These are phyloP conservation scores for Dicorynia guianensis DNA, from an alignment of 306 rosid species.

Conservation along the genomic window DNA sequence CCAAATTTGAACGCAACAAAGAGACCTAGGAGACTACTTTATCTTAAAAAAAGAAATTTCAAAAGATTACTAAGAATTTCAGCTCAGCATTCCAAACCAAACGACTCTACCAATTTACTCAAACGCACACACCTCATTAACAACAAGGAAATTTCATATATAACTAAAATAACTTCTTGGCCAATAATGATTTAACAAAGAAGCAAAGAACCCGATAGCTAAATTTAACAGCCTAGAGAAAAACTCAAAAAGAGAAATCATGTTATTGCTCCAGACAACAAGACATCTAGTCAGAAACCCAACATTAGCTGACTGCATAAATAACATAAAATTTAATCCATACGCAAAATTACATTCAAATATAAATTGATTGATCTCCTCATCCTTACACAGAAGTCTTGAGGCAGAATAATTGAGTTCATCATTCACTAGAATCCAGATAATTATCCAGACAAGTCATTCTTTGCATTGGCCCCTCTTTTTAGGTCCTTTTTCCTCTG, in stretches of 20 bases:
- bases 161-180: conserved; percentile 15
- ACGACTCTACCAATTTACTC: conserved; percentile 30
- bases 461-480: background rate
- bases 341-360: background rate
- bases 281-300: conserved; percentile 10
- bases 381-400: background rate
- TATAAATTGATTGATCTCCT: conserved; percentile 4
- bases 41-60: conserved; percentile 5
- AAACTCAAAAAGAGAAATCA: conserved; percentile 1
- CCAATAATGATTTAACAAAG: conserved; percentile 8
- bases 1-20: conserved; percentile 3
- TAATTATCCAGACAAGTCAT: background rate
- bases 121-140: background rate
- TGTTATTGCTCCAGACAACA: background rate
- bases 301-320: conserved; percentile 6
- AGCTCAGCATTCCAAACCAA: conserved; percentile 1
- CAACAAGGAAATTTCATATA: background rate
- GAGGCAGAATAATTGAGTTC: background rate
- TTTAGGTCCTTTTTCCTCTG: background rate
- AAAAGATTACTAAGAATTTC: background rate
- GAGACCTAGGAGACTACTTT: conserved; percentile 3
- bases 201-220: conserved; percentile 29
- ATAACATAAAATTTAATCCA: background rate
- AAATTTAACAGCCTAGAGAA: background rate
- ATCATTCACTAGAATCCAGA: background rate